Percentiles rank a stretch among this genome's conserved stretches.
phyloP scores from a whole-genome alignment of 2,329 filamentous ascomycete species.

The Triangularia verruculosa region DNA sequence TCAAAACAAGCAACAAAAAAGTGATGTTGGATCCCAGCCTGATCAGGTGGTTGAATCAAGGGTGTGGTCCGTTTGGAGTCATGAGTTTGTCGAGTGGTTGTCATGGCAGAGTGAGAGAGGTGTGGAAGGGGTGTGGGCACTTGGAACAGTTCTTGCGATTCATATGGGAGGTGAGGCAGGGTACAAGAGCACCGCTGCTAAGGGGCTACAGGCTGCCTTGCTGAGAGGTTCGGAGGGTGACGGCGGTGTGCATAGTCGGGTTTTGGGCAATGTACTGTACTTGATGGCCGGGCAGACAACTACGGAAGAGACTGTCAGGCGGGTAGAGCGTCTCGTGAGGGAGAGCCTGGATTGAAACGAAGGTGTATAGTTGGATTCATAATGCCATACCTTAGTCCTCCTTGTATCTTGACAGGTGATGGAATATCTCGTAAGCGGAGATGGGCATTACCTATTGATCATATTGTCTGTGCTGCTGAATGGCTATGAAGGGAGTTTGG shows the following conservation, averaged over 20 bases:
- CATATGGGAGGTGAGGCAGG: slow-evolving; percentile 44
- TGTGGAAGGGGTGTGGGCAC: slow-evolving; percentile 66
- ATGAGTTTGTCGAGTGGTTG: slow-evolving; percentile 54
- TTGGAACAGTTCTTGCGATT: slow-evolving; percentile 74
- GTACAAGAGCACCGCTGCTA: slow-evolving; percentile 47
- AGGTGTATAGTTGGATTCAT: no score
- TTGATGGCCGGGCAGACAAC: slow-evolving; percentile 53
- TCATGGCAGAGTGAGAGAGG: slow-evolving; percentile 46
- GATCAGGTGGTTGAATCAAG: background rate
- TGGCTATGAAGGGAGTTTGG: no score
- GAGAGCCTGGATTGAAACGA: no score
- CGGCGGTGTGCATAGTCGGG: slow-evolving; percentile 52
- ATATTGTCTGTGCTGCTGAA: no score
- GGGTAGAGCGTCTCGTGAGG: slow-evolving; percentile 8
- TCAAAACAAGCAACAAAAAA: slow-evolving; percentile 33
- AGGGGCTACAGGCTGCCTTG: slow-evolving; percentile 41
- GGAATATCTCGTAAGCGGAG: no score
- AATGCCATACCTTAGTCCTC: no score
- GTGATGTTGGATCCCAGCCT: background rate
- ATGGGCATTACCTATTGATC: no score
- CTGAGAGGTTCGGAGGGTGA: slow-evolving; percentile 16
- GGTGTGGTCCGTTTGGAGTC: slow-evolving; percentile 52
- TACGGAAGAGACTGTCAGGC: slow-evolving; percentile 11
- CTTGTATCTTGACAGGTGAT: no score
- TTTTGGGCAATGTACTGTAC: slow-evolving; percentile 58